A percentile compares a stretch with the other conserved stretches of the same genome.
These are phyloP conservation scores for Cercospora sojina DNA, from an alignment of 2,329 filamentous ascomycete species.

Conservation along the genomic window DNA sequence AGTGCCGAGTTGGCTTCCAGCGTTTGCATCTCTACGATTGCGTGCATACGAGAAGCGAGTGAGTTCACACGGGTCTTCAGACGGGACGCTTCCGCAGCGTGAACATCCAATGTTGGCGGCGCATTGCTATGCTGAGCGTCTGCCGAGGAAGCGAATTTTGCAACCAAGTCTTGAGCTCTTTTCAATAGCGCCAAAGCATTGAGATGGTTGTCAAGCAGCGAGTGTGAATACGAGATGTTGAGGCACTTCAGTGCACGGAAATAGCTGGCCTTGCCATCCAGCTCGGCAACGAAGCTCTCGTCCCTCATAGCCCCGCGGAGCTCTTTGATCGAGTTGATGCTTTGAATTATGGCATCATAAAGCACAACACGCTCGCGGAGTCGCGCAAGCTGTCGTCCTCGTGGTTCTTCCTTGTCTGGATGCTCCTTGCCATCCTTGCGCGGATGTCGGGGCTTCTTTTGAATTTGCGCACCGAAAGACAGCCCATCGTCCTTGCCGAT, in stretches of 20 bases:
- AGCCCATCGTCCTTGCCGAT: conserved; percentile 81
- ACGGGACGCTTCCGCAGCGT: conserved; percentile 56
- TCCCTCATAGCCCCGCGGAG: conserved; percentile 88
- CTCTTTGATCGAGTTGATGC: conserved; percentile 84
- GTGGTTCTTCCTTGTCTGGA: conserved; percentile 61
- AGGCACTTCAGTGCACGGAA: conserved; percentile 88
- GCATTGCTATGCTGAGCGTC: conserved; percentile 33
- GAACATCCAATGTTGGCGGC: conserved; percentile 69
- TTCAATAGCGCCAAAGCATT: conserved; percentile 85
- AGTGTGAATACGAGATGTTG: conserved; percentile 81
- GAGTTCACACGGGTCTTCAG: conserved; percentile 64
- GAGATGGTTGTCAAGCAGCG: conserved; percentile 66
- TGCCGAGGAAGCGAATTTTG: conserved; percentile 31
- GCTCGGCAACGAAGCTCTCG: conserved; percentile 67
- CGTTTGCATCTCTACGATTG: conserved; percentile 78
- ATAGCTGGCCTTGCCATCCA: conserved; percentile 77
- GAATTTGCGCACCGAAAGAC: conserved; percentile 52
- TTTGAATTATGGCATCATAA: conserved; percentile 88
- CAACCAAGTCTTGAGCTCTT: conserved; percentile 64
- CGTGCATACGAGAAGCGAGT: conserved; percentile 77
- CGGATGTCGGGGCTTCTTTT: conserved; percentile 54
- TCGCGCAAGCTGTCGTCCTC: conserved; percentile 72
- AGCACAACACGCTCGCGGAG: conserved; percentile 84
- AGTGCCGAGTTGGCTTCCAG: conserved; percentile 53
- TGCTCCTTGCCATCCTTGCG: conserved; percentile 52